phyloP scores from a whole-genome alignment of 257 asterid genomes.

The Gentiana dahurica region DNA sequence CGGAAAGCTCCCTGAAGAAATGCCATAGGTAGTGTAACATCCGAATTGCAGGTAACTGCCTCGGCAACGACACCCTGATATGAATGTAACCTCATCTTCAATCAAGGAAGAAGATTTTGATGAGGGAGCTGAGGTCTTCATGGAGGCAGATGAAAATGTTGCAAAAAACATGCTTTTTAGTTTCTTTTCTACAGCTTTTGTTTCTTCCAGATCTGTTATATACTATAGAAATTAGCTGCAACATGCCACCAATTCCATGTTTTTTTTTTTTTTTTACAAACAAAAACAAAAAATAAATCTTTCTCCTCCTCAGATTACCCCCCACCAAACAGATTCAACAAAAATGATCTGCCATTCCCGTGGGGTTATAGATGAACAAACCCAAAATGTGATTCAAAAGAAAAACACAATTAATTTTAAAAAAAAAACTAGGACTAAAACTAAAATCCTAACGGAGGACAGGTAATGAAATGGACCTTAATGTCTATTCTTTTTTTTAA shows the following conservation, averaged over 20 bases:
- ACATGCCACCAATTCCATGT: neutral
- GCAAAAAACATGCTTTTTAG: conserved; percentile 1
- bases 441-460: neutral
- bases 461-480: neutral
- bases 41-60: conserved; percentile 22
- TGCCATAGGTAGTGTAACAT: conserved; percentile 18
- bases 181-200: conserved; percentile 4
- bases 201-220: neutral
- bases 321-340: neutral
- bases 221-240: neutral
- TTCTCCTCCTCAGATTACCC: neutral
- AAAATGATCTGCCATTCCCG: neutral
- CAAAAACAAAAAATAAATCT: neutral
- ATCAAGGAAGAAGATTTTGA: neutral
- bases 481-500: too few species aligned
- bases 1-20: conserved; percentile 28
- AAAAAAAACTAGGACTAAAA: neutral
- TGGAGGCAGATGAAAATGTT: conserved; percentile 4
- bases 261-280: neutral
- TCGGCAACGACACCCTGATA: conserved; percentile 31
- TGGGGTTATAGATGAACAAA: neutral
- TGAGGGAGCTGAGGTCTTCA: conserved; percentile 4
- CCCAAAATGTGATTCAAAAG: neutral
- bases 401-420: neutral
- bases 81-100: conserved; percentile 9